Evolutionary conservation across 768 basidiomycete species (phyloP).

Genomic region (Mycena chlorophos): DNA sequence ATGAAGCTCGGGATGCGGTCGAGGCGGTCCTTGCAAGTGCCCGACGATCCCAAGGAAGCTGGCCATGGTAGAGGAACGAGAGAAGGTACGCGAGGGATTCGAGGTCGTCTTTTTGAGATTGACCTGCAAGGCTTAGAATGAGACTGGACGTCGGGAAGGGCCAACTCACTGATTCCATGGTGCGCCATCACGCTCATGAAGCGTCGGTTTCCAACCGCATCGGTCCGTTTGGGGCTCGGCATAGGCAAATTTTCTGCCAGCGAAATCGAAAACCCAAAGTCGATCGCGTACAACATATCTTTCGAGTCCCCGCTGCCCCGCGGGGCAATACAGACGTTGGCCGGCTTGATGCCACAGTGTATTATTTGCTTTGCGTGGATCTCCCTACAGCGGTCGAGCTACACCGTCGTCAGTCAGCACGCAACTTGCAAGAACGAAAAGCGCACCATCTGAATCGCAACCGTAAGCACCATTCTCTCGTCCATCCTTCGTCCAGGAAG

Average conservation of each 20-base stretch:
- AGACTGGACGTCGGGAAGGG: neutral
- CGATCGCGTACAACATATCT: conserved; percentile 26
- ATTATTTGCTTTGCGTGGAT: conserved; percentile 29
- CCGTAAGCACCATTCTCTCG: conserved; percentile 27
- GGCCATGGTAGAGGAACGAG: conserved; percentile 32
- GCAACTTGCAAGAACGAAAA: neutral
- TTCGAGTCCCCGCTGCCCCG: neutral
- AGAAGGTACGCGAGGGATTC: conserved; percentile 39
- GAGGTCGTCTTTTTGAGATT: conserved; percentile 38
- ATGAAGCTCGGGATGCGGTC: neutral
- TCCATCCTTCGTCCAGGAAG: conserved; percentile 20
- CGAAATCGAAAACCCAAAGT: conserved; percentile 30
- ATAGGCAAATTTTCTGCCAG: conserved; percentile 17
- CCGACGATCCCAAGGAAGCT: conserved; percentile 34
- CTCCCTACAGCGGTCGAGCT: conserved; percentile 30
- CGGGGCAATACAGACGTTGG: conserved; percentile 31
- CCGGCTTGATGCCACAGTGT: conserved; percentile 36
- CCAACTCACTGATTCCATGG: conserved; percentile 30
- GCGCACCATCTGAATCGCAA: conserved; percentile 32
- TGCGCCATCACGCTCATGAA: conserved; percentile 35
- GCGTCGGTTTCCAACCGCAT: conserved; percentile 30
- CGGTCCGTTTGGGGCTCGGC: conserved; percentile 21
- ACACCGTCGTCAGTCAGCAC: neutral
- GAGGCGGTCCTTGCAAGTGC: too few relatives aligned
- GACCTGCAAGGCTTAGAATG: conserved; percentile 21